Evolutionary conservation across 2,329 filamentous ascomycete genomes (phyloP).

Genomic region (Fusarium keratoplasticum): DNA sequence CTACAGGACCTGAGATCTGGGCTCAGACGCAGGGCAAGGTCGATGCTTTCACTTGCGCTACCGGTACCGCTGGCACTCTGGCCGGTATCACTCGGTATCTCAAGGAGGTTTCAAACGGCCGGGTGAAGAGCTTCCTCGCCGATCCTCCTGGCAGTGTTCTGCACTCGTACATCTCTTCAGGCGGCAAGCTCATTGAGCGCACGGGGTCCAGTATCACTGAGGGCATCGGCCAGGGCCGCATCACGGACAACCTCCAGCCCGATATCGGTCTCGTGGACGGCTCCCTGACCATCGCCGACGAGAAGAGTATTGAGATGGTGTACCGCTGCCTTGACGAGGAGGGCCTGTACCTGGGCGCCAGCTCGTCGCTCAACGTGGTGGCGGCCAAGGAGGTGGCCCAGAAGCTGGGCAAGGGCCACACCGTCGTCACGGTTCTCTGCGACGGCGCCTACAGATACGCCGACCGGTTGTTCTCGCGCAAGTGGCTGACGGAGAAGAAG

Average conservation of each 20-base stretch:
- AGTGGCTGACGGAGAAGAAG: constrained; percentile 90
- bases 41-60: constrained; percentile 95
- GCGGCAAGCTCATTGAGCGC: constrained; percentile 85
- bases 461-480: constrained; percentile 89
- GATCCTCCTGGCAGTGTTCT: constrained; percentile 95
- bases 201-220: constrained; percentile 92
- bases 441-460: constrained; percentile 99
- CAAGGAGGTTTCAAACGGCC: constrained; percentile 82
- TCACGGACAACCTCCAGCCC: constrained; percentile 92
- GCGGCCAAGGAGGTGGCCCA: constrained; percentile 94
- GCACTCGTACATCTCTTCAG: constrained; percentile 89
- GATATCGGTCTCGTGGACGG: constrained; percentile 89
- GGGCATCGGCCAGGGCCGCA: constrained; percentile 94
- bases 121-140: constrained; percentile 88
- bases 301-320: constrained; percentile 97
- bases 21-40: constrained; percentile 85
- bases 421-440: constrained; percentile 92
- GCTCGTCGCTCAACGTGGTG: constrained; percentile 93
- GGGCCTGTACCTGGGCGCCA: constrained; percentile 93
- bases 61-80: constrained; percentile 91
- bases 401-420: constrained; percentile 88
- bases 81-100: constrained; percentile 90
- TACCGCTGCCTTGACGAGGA: constrained; percentile 97
- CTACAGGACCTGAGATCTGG: constrained; percentile 98
- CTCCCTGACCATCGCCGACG: constrained; percentile 85